Conservation (phyloP, 768 basidiomycete species). For the Phanerochaete carnosa region DNA sequence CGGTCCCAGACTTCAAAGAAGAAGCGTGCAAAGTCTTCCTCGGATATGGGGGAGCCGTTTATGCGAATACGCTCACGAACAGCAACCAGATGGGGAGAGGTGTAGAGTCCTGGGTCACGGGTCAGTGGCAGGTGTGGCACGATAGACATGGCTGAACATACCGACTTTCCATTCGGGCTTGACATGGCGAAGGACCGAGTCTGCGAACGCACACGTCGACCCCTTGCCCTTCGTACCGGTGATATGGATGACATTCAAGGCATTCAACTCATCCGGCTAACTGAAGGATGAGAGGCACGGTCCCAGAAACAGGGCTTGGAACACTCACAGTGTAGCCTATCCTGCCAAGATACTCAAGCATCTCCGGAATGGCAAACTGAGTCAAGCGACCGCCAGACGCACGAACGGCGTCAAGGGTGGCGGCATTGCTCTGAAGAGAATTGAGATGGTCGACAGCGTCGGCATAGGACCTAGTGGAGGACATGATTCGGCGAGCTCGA, state of each 20-base stretch:
- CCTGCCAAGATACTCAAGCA: constrained; percentile 82
- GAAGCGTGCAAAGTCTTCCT: constrained; percentile 82
- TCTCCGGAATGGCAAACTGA: constrained; percentile 75
- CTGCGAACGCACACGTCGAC: constrained; percentile 91
- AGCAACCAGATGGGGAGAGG: constrained; percentile 93
- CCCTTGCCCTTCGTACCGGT: constrained; percentile 99
- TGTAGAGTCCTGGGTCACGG: constrained; percentile 75
- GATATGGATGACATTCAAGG: constrained; percentile 90
- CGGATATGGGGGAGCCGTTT: constrained; percentile 86
- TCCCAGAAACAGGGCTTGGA: not conserved
- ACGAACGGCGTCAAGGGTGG: constrained; percentile 81
- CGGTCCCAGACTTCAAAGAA: constrained; percentile 97
- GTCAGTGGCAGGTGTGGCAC: not conserved
- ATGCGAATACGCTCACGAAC: constrained; percentile 95
- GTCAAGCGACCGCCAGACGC: constrained; percentile 62
- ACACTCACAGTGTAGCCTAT: constrained; percentile 80
- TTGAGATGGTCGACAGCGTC: constrained; percentile 76
- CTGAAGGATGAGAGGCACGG: constrained; percentile 13
- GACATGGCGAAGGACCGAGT: constrained; percentile 78
- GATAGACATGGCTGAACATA: constrained; percentile 21
- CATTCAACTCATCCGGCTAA: constrained; percentile 81
- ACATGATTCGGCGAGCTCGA: constrained; percentile 42
- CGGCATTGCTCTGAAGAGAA: constrained; percentile 88
- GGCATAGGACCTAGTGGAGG: constrained; percentile 55
- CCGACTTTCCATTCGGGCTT: constrained; percentile 80